Base-by-base conservation (phyloP, 176 grass and related monocot species). In the Tillandsia leiboldiana region DNA sequence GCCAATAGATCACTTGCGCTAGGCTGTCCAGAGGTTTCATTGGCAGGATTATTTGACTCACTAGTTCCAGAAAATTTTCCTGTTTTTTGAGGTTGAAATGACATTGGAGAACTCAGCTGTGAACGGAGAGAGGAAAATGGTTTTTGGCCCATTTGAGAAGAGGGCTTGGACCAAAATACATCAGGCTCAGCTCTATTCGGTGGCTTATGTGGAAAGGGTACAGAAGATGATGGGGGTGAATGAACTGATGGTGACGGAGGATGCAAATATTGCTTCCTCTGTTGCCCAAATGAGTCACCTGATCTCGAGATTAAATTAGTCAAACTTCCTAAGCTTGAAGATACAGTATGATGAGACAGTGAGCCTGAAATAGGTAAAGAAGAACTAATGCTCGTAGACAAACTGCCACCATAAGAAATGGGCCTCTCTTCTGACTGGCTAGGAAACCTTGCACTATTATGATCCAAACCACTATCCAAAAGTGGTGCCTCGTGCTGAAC, bases 261-360 rank as follows among this genome's bases (percentile, higher is more conserved):
- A 72, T 82, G 81, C 71, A 83, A 90, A 56, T 88, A 83, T 82
- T 64, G 83, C 51, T 85, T 68, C 59, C 89, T 88, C 72, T 85
- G 79, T 67, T 80, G 84, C n/a, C 73, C 79, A 65, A 78, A 78
- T 63, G 76, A 51, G 10, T 82, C 79, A 28, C 57, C 47, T 80
- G 81, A 74, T 74, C 66, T 70, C 75, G 70, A 51, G 17, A 51
- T 14, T 49, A 73, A 17, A 67, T 66, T 76, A 28, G 57, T 71
- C 79, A 48, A 42, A 70, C 15, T 33, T 67, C 77, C 75, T 65
- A 84, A 26, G 57, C 48, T 87, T 87, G 88, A 87, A 50, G 63
- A 73, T 63, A 82, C 72, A 78, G 70, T 29, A 48, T 61, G 17
- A 18, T 77, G 82, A 28, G 75, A 11, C 50, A 66, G 69, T 71